Percentiles rank a stretch among this genome's conserved stretches.
Conservation (phyloP, 169 alveolate genomes). For the Plasmodium coatneyi region DNA sequence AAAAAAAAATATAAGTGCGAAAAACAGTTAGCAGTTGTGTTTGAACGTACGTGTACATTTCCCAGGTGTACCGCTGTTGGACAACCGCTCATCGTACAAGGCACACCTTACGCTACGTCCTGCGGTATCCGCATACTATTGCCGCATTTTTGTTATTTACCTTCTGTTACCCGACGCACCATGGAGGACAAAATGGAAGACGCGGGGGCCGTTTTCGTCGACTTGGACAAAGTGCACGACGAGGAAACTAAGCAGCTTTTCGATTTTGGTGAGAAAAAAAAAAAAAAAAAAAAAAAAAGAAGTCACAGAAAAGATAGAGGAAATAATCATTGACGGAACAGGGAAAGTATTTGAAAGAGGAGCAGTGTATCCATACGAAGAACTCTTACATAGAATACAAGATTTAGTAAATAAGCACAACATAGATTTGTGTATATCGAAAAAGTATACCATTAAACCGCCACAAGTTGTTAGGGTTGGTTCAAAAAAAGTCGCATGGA, state of each 20-base stretch:
- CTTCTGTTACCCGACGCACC: background rate
- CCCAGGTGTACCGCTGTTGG: background rate
- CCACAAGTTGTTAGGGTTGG: conserved; percentile 97
- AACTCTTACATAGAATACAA: conserved; percentile 90
- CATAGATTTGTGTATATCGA: conserved; percentile 91
- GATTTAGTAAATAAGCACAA: conserved; percentile 89
- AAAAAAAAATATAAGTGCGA: background rate
- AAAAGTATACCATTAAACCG: conserved; percentile 91
- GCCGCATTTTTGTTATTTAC: background rate
- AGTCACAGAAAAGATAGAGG: conserved; percentile 79
- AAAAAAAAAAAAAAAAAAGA: conserved; percentile 87
- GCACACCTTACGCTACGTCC: background rate
- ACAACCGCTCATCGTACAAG: background rate
- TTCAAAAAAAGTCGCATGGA: conserved; percentile 96
- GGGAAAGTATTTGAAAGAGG: conserved; percentile 88
- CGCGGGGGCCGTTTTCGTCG: conserved; percentile 36
- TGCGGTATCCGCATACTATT: background rate
- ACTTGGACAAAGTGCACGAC: conserved; percentile 48
- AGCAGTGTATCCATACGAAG: conserved; percentile 90
- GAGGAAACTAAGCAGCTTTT: conserved; percentile 78
- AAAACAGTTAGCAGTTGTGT: background rate
- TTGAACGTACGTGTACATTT: background rate
- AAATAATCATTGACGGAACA: conserved; percentile 83
- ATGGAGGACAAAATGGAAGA: conserved; percentile 63
- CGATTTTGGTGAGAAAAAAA: conserved; percentile 91